A percentile compares a stretch with the other conserved stretches of the same genome.
Evolutionary conservation across 2,329 filamentous ascomycete genomes (phyloP).

Genomic region (Rosellinia necatrix): DNA sequence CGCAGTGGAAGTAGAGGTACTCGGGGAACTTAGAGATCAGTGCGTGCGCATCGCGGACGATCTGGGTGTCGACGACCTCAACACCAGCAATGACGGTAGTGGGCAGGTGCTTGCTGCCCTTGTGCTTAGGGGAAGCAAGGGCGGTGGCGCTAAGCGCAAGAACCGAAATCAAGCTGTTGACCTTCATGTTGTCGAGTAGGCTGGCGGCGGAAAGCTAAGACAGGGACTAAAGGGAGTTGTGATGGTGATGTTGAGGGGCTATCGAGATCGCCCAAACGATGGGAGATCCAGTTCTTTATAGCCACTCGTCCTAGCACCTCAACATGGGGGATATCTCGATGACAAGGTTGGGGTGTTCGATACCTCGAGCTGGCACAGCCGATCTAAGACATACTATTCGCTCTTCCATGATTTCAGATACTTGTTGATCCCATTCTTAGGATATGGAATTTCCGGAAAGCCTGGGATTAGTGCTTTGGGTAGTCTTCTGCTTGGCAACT

Average conservation of each 20-base stretch:
- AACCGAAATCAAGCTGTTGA: slow-evolving; percentile 18
- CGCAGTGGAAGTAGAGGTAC: slow-evolving; percentile 24
- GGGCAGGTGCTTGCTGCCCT: slow-evolving; percentile 12
- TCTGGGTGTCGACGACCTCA: slow-evolving; percentile 27
- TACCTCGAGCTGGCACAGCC: background rate
- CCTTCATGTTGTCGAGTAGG: slow-evolving; percentile 24
- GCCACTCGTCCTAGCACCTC: background rate
- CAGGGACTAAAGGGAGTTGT: background rate
- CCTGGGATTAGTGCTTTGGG: slow-evolving; percentile 1
- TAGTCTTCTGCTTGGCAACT: slow-evolving; percentile 9
- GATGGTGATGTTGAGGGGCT: background rate
- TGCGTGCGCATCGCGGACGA: slow-evolving; percentile 23
- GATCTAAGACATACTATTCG: background rate
- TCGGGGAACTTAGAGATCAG: slow-evolving; percentile 24
- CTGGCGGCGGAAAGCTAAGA: background rate
- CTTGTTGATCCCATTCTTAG: slow-evolving; percentile 7
- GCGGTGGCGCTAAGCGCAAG: slow-evolving; percentile 19
- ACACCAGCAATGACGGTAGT: slow-evolving; percentile 25
- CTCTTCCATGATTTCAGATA: slow-evolving; percentile 19
- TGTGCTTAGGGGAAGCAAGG: slow-evolving; percentile 12
- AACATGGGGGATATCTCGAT: background rate
- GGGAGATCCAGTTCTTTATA: slow-evolving; percentile 12
- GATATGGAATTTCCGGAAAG: slow-evolving; percentile 17
- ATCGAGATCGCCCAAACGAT: background rate
- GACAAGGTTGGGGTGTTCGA: background rate